Base-by-base conservation (phyloP, 2,329 filamentous ascomycete genomes). In the Alternaria arborescens region DNA sequence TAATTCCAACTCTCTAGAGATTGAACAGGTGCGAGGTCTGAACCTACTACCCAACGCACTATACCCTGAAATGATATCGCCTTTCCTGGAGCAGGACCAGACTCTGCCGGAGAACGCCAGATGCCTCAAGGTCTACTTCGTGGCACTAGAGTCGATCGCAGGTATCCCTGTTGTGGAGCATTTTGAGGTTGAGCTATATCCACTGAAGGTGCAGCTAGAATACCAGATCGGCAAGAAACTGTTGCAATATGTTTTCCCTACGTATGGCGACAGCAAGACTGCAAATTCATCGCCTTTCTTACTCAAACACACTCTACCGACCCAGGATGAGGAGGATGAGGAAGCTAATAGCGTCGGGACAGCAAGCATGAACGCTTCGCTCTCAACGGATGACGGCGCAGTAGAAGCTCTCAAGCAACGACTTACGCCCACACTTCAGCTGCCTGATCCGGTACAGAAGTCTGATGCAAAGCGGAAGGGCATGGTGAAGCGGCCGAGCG, bases 191-290 rank as follows among this genome's bases (percentile, higher is more conserved):
- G 93, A 94, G 56, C 82, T 99, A 20, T 94, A 96, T 77, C 96
- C 95, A 0, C 87, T 99, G 76, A 96, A 93, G 78, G 89, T 99
- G 22, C 95, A 99, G 76, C 84, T 99, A 36, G 95, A 99, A 79
- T 90, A 89, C 36, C 94, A 98, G 70, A 89, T 97, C 50, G 94
- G 94, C 44, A 94, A 96, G 81, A 93, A 91, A 68, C 83, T 99
- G 2, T 97, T 99, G 69, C 94, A 97, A 80, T 99, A 99, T 79
- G 93, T 99, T 69, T 99, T 99, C 82, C 96, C 95, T 0, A 92
- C 91, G 11, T 89, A 89, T 77, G 79, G 77, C 69, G 81, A 79
- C 57, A 78, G 76, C 12, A 82, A 82, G 48, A 79, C 80, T 32
- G 86, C 86, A 60, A 85, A 84, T 36, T 87, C 88, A 55, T 89